Conservation (phyloP, 2,329 filamentous ascomycete species). For the Paraconiothyrium brasiliense region DNA sequence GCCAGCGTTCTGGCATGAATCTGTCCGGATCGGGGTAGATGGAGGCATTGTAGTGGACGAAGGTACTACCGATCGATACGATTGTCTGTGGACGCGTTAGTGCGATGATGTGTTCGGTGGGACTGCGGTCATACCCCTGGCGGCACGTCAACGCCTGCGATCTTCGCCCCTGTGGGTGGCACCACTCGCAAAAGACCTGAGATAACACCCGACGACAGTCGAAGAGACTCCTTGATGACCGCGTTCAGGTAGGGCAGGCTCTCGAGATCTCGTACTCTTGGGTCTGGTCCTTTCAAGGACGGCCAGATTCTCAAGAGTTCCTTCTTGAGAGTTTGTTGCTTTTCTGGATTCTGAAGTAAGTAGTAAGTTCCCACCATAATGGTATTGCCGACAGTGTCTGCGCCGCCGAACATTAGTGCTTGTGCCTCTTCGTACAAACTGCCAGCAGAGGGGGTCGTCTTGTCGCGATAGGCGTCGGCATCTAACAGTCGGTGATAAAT, state of each 20-base stretch:
- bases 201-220: constrained; percentile 48
- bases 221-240: constrained; percentile 53
- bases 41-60: constrained; percentile 42
- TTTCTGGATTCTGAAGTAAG: constrained; percentile 47
- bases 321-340: constrained; percentile 46
- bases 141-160: constrained; percentile 31
- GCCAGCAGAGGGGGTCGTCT: constrained; percentile 40
- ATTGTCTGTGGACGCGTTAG: constrained; percentile 27
- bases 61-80: constrained; percentile 43
- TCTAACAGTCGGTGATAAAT: constrained; percentile 51
- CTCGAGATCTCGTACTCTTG: constrained; percentile 18
- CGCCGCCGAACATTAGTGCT: constrained; percentile 58
- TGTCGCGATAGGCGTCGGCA: constrained; percentile 42
- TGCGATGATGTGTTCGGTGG: neutral
- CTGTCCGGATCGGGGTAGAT: neutral
- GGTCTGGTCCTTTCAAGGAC: constrained; percentile 33
- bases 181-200: constrained; percentile 37
- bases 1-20: constrained; percentile 2
- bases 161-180: constrained; percentile 32
- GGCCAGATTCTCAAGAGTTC: constrained; percentile 54
- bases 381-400: constrained; percentile 56
- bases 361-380: constrained; percentile 55
- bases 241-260: constrained; percentile 1
- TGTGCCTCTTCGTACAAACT: constrained; percentile 57
- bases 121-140: constrained; percentile 26